These are phyloP conservation scores for Betula pendula DNA, from an alignment of 306 rosid species.

Conservation along the genomic window DNA sequence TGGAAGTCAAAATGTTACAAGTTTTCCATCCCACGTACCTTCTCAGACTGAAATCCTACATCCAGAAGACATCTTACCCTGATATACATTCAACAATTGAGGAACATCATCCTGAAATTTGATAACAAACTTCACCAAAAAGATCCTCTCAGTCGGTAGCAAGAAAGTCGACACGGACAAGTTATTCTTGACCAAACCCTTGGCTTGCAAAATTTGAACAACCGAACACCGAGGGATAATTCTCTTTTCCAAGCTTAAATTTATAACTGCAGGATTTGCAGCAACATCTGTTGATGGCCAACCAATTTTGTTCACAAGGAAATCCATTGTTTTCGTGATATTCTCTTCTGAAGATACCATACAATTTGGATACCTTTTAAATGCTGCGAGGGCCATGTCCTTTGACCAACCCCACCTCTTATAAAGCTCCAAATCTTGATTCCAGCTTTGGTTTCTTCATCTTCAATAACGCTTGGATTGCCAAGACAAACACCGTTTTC, in stretches of 20 bases:
- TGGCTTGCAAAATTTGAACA: constrained; percentile 7
- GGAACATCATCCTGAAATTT: neutral
- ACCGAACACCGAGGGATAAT: too few relatives aligned
- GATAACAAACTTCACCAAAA: neutral
- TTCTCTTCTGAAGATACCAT: constrained; percentile 23
- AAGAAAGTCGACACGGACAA: neutral
- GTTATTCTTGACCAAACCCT: constrained; percentile 24
- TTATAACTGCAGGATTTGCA: neutral
- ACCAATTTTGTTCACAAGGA: constrained; percentile 18
- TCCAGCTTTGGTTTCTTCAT: too few relatives aligned
- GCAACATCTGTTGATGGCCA: constrained; percentile 24
- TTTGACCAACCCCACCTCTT: too few relatives aligned
- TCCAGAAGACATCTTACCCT: neutral
- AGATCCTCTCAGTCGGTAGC: neutral
- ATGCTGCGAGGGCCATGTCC: constrained; percentile 17
- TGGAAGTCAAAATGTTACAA: too few relatives aligned
- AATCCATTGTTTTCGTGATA: constrained; percentile 12
- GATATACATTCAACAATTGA: constrained; percentile 7
- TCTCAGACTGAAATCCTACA: neutral
- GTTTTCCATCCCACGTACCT: neutral
- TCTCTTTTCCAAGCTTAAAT: neutral
- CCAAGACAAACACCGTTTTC: too few relatives aligned
- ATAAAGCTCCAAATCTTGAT: too few relatives aligned
- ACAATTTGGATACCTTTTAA: constrained; percentile 32
- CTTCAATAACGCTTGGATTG: too few relatives aligned